A percentile compares a stretch with the other conserved stretches of the same genome.
Conservation (phyloP, 345 rosid species). For the Moringa oleifera region DNA sequence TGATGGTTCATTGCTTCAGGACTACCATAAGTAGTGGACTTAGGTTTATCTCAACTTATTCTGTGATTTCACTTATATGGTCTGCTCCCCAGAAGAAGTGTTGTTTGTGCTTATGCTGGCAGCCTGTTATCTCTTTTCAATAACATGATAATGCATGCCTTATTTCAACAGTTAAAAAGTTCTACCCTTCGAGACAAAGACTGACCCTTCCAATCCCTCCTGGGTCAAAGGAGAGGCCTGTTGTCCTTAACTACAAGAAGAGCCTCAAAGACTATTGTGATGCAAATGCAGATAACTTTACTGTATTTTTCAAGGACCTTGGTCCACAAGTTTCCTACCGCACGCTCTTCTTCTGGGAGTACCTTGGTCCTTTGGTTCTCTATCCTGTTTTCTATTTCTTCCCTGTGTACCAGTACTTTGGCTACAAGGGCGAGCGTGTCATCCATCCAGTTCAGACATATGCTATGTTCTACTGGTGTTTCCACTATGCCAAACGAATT, state of each 20-base stretch:
- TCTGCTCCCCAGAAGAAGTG: neutral
- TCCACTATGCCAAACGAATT: slow-evolving; percentile 94
- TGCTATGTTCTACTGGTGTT: slow-evolving; percentile 91
- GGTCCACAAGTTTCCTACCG: slow-evolving; percentile 96
- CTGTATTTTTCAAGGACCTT: slow-evolving; percentile 83
- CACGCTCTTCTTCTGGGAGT: slow-evolving; percentile 92
- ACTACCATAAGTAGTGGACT: neutral
- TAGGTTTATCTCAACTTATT: neutral
- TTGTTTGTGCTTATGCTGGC: neutral
- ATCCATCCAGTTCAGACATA: slow-evolving; percentile 87
- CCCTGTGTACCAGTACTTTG: slow-evolving; percentile 73
- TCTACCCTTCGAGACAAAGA: slow-evolving; percentile 94
- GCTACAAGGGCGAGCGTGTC: slow-evolving; percentile 54
- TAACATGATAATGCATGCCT: slow-evolving; percentile 12
- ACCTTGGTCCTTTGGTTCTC: slow-evolving; percentile 82
- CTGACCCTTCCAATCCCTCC: slow-evolving; percentile 74
- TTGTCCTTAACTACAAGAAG: slow-evolving; percentile 60
- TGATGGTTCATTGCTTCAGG: no score
- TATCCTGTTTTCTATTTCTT: slow-evolving; percentile 87
- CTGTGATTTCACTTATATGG: neutral
- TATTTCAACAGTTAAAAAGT: slow-evolving; percentile 63
- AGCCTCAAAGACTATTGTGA: slow-evolving; percentile 64
- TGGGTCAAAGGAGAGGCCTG: slow-evolving; percentile 76
- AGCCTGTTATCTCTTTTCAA: slow-evolving; percentile 2
- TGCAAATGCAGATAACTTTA: slow-evolving; percentile 49